phyloP scores from a whole-genome alignment of 192 early-diverging fungal genomes.

The Backusella tarrabulga region DNA sequence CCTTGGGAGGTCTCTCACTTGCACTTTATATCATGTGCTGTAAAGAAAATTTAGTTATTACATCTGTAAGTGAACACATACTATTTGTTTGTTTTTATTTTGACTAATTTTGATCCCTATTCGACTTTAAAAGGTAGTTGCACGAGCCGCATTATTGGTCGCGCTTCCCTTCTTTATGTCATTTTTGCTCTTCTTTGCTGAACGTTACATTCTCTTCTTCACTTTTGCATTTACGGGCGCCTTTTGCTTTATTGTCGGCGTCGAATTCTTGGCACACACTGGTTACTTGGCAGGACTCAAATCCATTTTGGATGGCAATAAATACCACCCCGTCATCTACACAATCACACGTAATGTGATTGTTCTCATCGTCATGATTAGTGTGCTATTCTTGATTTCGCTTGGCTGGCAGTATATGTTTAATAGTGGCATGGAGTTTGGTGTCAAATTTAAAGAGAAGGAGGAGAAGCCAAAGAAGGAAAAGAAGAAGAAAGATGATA shows the following conservation, averaged over 20 bases:
- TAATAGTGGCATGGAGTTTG: constrained; percentile 21
- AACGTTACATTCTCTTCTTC: constrained; percentile 11
- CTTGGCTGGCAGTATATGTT: constrained; percentile 1
- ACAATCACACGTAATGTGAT: background rate
- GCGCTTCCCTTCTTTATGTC: constrained; percentile 5
- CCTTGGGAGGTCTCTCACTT: constrained; percentile 32
- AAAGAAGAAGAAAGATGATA: background rate
- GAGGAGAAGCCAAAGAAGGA: background rate
- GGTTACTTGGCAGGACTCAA: constrained; percentile 18
- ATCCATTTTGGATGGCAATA: constrained; percentile 15
- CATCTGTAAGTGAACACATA: background rate
- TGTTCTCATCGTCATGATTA: constrained; percentile 10
- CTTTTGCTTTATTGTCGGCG: constrained; percentile 13
- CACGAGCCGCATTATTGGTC: background rate
- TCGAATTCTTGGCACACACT: constrained; percentile 23
- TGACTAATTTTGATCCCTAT: background rate
- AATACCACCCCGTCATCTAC: constrained; percentile 7
- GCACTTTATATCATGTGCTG: constrained; percentile 28
- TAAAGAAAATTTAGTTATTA: constrained; percentile 27
- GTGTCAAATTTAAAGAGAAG: constrained; percentile 15
- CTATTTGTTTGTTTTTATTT: background rate
- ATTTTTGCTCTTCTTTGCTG: constrained; percentile 11
- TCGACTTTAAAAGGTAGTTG: background rate
- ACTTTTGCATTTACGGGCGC: constrained; percentile 14
- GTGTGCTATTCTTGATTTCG: constrained; percentile 22